phyloP scores from a whole-genome alignment of 2,329 filamentous ascomycete genomes.

The Dendrostoma leiphaemia region DNA sequence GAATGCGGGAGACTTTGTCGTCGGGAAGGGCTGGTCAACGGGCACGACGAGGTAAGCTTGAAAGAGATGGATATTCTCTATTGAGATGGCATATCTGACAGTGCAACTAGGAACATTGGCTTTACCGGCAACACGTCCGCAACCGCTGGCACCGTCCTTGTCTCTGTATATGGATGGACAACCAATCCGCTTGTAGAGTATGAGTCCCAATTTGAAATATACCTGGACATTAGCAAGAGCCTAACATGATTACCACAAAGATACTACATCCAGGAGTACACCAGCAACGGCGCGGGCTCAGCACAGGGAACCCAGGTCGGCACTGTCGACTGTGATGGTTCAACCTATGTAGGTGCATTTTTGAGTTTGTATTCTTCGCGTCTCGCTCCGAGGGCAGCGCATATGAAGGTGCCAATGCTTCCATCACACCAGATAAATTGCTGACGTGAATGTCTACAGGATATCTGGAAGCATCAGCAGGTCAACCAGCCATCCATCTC shows the following conservation, averaged over 20 bases:
- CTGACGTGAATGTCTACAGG: too few relatives aligned
- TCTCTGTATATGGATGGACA: conserved; percentile 38
- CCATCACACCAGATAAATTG: too few relatives aligned
- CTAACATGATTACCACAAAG: too few relatives aligned
- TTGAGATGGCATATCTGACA: neutral
- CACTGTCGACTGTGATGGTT: conserved; percentile 31
- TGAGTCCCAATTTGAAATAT: too few relatives aligned
- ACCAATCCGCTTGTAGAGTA: conserved; percentile 36
- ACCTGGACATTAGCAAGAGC: too few relatives aligned
- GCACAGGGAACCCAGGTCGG: conserved; percentile 31
- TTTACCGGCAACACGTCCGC: conserved; percentile 26
- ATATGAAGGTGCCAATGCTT: too few relatives aligned
- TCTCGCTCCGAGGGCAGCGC: too few relatives aligned
- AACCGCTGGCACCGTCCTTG: conserved; percentile 28
- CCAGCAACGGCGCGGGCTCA: conserved; percentile 27
- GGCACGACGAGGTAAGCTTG: conserved; percentile 48
- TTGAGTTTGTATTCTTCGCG: too few relatives aligned
- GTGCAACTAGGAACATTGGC: conserved; percentile 26
- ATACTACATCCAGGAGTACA: conserved; percentile 37
- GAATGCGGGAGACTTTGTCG: conserved; percentile 51
- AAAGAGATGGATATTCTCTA: neutral
- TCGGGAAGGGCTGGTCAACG: conserved; percentile 58
- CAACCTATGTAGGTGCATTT: too few relatives aligned
- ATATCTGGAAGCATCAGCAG: conserved; percentile 33
- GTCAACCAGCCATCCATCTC: conserved; percentile 44